A percentile compares a stretch with the other conserved stretches of the same genome.
These are phyloP conservation scores for Vigna nakashimae DNA, from an alignment of 306 rosid species.

Conservation along the genomic window DNA sequence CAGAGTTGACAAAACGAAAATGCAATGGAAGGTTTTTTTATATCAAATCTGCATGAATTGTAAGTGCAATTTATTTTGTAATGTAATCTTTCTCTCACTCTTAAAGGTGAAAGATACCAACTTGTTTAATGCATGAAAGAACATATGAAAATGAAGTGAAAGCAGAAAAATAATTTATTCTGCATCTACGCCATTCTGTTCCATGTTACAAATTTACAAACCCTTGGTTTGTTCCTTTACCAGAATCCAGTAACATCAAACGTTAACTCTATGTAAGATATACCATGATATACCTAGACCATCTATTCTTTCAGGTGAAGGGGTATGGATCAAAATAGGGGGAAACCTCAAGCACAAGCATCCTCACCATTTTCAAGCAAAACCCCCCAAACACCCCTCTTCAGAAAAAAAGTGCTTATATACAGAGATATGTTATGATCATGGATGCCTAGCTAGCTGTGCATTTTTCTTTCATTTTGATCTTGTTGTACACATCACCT, in stretches of 20 bases:
- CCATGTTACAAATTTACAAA: constrained; percentile 29
- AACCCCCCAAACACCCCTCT: constrained; percentile 34
- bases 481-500: neutral
- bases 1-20: too few species aligned
- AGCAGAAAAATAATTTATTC: constrained; percentile 21
- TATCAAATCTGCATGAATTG: too few species aligned
- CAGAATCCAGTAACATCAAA: neutral
- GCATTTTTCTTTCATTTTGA: constrained; percentile 4
- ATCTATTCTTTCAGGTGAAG: constrained; percentile 4
- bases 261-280: neutral
- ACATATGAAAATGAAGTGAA: neutral
- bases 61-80: too few species aligned
- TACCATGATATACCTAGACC: neutral
- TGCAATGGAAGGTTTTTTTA: too few species aligned
- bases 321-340: neutral
- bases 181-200: neutral
- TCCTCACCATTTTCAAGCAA: constrained; percentile 27
- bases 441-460: constrained; percentile 35
- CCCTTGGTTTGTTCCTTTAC: constrained; percentile 6
- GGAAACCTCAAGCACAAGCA: neutral
- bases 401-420: constrained; percentile 4
- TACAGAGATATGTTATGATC: constrained; percentile 6
- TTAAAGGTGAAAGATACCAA: too few species aligned
- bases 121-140: too few species aligned
- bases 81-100: too few species aligned